Evolutionary conservation across 1,284 basidiomycete genomes (phyloP), one percentile per base, ranked within the genome.

Genomic region (Cutaneotrichosporon mucoides): DNA sequence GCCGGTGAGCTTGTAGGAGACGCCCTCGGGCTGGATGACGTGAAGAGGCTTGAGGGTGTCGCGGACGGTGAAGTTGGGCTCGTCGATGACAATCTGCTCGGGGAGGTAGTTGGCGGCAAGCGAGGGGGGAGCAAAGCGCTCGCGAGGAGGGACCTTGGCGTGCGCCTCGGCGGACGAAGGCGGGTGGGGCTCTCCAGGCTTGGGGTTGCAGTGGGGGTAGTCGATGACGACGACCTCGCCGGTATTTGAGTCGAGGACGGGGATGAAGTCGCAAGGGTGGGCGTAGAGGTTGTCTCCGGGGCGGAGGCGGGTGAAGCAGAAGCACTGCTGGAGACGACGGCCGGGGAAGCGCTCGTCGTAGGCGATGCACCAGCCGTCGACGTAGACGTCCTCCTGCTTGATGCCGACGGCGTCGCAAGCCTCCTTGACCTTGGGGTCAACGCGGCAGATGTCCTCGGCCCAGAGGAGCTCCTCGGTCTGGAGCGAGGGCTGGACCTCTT

Each of bases 21-120:
- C 92, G 48, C 93, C 92, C 64, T 96, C 89, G 2, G 93, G 93
- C 76, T 96, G 93, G 1, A 89, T 75, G 66, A 96, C 81, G 70
- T 92, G 88, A 46, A 96, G 79, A 4, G 92, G 92, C 77, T 92
- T 95, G 64, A 95, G 62, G 61, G 88, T 88, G 38, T 84, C 83
- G 12, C 92, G 83, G 43, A 69, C 59, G 67, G 85, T 85, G 78
- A 84, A 88, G 8, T 81, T 80, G 35, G 72, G 65, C 82, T 81
- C 62, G 52, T 77, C 73, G 40, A 67, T 52, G 12, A 63, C 66
- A 52, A 76, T 67, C 51, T 78, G 68, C 53, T 80, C 78, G n/a
- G 79, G 78, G 13, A 80, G 72, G 67, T 79, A 79, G 67, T 79
- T 78, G 66, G 73, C 70, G 6, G 69, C 63, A n/a, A 71, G 62